phyloP scores from a whole-genome alignment of 83 land plant species.

The Picea mariana region DNA sequence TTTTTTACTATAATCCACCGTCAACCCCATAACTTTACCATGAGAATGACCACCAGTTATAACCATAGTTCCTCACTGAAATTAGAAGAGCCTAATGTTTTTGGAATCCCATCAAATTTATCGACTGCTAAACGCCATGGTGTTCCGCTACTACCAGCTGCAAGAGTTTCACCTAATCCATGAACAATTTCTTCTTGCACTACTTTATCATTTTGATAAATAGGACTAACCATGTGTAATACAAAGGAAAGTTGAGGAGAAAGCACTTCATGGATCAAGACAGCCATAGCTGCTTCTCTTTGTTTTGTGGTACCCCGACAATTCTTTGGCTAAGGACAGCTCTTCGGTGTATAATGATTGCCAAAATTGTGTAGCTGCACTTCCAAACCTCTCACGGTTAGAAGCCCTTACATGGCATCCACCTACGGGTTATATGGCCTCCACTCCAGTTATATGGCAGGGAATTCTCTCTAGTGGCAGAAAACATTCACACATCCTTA shows the following conservation, averaged over 20 bases:
- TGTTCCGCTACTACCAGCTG: conserved; percentile 87
- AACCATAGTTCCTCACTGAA: conserved; percentile 88
- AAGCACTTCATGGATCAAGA: conserved; percentile 91
- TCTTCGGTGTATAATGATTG: conserved; percentile 89
- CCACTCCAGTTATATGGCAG: no score
- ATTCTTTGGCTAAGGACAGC: conserved; percentile 85
- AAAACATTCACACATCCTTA: no score
- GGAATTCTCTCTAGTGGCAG: no score
- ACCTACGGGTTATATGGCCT: no score
- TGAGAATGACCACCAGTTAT: conserved; percentile 59
- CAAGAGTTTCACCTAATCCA: conserved; percentile 93
- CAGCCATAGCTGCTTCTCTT: conserved; percentile 84
- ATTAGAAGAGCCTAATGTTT: conserved; percentile 83
- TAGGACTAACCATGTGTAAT: conserved; percentile 87
- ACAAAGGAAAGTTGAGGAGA: conserved; percentile 27
- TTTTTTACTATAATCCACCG: conserved; percentile 84
- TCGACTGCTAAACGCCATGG: conserved; percentile 80
- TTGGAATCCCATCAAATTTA: conserved; percentile 76
- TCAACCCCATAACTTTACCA: conserved; percentile 58
- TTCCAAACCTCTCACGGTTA: conserved; percentile 62
- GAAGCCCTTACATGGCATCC: conserved; percentile 57
- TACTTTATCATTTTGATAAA: conserved; percentile 49
- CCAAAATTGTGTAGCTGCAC: conserved; percentile 85
- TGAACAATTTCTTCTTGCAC: conserved; percentile 90
- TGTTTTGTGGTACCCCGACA: conserved; percentile 71